Evolutionary conservation across 2,329 filamentous ascomycete genomes (phyloP).

Genomic region (Diaporthe sp.): DNA sequence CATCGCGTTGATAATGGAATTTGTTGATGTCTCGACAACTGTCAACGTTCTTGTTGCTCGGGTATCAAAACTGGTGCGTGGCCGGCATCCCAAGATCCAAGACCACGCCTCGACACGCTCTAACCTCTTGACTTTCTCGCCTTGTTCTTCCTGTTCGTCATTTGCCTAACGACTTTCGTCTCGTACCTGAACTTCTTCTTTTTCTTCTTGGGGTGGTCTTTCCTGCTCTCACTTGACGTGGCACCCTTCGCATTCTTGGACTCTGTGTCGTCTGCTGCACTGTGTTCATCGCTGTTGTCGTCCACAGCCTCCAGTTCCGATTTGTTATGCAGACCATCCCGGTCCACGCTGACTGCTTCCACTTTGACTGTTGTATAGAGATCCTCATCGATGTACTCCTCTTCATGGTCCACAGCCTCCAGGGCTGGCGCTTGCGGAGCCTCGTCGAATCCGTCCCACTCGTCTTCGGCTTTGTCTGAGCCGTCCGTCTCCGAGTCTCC

Average conservation of each 20-base stretch:
- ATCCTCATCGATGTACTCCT: conserved; percentile 97
- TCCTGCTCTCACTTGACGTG: conserved; percentile 61
- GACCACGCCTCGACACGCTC: conserved; percentile 48
- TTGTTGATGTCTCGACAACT: conserved; percentile 38
- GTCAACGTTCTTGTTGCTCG: conserved; percentile 1
- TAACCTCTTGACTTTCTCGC: conserved; percentile 65
- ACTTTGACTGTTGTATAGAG: conserved; percentile 96
- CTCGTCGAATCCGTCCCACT: conserved; percentile 78
- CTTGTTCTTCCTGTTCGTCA: conserved; percentile 79
- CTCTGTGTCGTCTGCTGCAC: conserved; percentile 49
- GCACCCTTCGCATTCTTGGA: conserved; percentile 48
- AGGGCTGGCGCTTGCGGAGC: conserved; percentile 53
- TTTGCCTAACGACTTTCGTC: conserved; percentile 85
- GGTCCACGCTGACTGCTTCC: conserved; percentile 86
- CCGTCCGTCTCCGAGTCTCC: conserved; percentile 54
- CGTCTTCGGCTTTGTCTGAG: conserved; percentile 62
- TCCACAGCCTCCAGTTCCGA: conserved; percentile 54
- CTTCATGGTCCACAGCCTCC: conserved; percentile 80
- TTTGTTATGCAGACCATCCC: conserved; percentile 77
- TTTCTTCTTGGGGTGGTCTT: conserved; percentile 78
- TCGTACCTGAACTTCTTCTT: conserved; percentile 96
- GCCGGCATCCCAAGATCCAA: neutral
- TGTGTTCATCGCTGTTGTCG: conserved; percentile 52
- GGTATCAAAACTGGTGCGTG: conserved; percentile 38
- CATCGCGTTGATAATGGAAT: conserved; percentile 38